Evolutionary conservation across 306 rosid species (phyloP).

Genomic region (Ormosia emarginata): DNA sequence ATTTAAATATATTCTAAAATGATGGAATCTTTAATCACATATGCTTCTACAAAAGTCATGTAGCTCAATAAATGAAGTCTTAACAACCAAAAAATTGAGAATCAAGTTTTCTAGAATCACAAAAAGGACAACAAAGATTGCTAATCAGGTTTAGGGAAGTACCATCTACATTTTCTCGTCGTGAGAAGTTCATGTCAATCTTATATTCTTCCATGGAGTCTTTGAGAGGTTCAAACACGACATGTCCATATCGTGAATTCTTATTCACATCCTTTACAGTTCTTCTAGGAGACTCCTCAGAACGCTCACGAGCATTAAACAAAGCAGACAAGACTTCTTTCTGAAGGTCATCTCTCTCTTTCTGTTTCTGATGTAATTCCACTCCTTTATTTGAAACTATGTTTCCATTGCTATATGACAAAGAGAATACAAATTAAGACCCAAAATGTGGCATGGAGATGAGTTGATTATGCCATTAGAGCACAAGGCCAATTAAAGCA

Average conservation of each 20-base stretch:
- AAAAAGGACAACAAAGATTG: neutral
- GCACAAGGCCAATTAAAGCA: neutral
- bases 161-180: conserved; percentile 42
- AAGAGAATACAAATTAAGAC: conserved; percentile 17
- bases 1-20: neutral
- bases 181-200: conserved; percentile 30
- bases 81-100: neutral
- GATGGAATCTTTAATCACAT: neutral
- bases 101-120: neutral
- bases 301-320: conserved; percentile 41
- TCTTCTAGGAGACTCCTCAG: conserved; percentile 40
- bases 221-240: conserved; percentile 50
- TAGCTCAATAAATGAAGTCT: neutral
- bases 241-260: conserved; percentile 32
- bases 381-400: conserved; percentile 21
- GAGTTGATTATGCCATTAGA: neutral
- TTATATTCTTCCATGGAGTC: conserved; percentile 38
- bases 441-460: conserved; percentile 25
- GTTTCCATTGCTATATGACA: conserved; percentile 31
- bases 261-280: conserved; percentile 29
- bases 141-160: conserved; percentile 22
- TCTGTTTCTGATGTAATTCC: conserved; percentile 30
- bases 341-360: conserved; percentile 45
- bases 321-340: conserved; percentile 59
- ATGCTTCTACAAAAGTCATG: neutral